Conservation (phyloP, 2,329 filamentous ascomycete genomes). For the Xylaria sp. region DNA sequence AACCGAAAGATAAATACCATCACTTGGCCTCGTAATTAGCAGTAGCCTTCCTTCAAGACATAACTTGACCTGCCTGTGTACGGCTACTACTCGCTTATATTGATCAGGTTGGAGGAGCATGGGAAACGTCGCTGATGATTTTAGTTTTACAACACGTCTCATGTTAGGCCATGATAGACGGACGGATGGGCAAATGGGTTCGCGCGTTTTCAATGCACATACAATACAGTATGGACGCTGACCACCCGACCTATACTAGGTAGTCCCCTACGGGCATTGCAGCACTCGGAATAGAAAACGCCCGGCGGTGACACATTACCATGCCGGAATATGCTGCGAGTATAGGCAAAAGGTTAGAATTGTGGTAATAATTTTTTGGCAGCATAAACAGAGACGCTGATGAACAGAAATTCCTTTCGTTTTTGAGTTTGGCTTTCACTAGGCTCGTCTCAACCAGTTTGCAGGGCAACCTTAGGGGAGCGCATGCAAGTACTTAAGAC, state of each 20-base stretch:
- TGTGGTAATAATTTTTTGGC: neutral
- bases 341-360: neutral
- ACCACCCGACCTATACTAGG: neutral
- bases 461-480: neutral
- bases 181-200: neutral
- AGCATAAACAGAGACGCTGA: neutral
- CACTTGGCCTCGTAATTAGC: neutral
- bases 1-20: slow-evolving; percentile 2
- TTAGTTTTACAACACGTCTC: neutral
- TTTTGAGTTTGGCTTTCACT: neutral
- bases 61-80: neutral
- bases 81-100: neutral
- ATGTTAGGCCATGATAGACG: neutral
- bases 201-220: neutral
- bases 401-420: neutral
- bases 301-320: neutral
- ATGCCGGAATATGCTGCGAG: neutral
- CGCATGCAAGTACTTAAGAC: neutral
- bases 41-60: neutral
- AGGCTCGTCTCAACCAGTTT: neutral
- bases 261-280: neutral
- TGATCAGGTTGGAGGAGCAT: neutral
- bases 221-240: too few species aligned
- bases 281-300: neutral
- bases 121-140: neutral